Evolutionary conservation across 2,329 filamentous ascomycete genomes (phyloP), one percentile per base, ranked within the genome.

Genomic region (Aspergillus terreus): DNA sequence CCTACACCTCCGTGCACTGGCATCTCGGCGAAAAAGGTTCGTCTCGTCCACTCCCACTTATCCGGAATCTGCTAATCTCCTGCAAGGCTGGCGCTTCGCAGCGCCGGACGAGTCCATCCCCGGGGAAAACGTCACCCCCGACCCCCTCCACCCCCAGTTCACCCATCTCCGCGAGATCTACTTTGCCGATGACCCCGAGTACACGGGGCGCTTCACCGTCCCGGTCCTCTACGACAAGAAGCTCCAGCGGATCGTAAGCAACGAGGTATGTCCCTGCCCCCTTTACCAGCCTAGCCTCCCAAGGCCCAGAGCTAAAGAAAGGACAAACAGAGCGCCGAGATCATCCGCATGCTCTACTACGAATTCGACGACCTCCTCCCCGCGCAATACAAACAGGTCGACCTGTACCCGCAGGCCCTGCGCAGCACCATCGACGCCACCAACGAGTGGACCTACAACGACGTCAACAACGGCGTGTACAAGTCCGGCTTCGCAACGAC

Each of bases 1-100:
- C 82, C 5, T 79, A 83, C 53, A 94, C 90, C 0, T 84, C 83
- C n/a, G 92, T 96, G 48, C 92, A 96, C 73, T 97, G 92, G 92
- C 86, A 96, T 63, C 84, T 97, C 76, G 84, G 62, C 55, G 85
- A 76, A 66, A 83, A 76, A 74, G 85, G 83, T 81, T 70, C 46
- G 76, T 69, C 44, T 15, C 23, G 5, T 23, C 5, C 23, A 23
- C 23, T 23, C 23, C 23, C 23, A 1, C 4, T 6, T 2, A 23
- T 23, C 23, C 5, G 23, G 23, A 23, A 23, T 6, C 23, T 23
- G 23, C 23, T 23, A 23, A 23, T 23, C 23, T 23, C 6, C 23
- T 6, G 23, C 23, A 23, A 84, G 85, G 91, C 55, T 96, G 92
- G 92, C 86, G 89, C 46, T 96, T 96, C 70, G 82, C 82, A 4